Conservation (phyloP, 1,284 basidiomycete genomes). For the Pseudozyma sp. region DNA sequence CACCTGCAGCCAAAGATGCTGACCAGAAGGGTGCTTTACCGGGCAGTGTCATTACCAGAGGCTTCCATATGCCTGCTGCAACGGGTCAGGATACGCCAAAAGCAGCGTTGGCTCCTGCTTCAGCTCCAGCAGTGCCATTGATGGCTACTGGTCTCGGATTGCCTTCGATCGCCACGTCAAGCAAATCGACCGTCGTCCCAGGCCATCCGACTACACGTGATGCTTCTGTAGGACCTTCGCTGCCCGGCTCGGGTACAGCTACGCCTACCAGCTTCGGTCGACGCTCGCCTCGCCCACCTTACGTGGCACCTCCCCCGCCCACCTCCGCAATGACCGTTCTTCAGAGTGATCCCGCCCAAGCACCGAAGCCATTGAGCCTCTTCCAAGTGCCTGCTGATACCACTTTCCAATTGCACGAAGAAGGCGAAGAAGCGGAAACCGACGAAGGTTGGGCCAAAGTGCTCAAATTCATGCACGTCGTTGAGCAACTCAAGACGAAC, state of each 20-base stretch:
- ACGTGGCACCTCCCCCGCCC: constrained; percentile 62
- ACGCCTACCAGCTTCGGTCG: constrained; percentile 47
- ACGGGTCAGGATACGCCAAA: constrained; percentile 11
- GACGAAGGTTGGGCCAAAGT: constrained; percentile 51
- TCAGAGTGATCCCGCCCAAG: constrained; percentile 38
- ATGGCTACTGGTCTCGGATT: constrained; percentile 24
- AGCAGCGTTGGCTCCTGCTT: constrained; percentile 4
- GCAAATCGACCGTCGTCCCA: constrained; percentile 20
- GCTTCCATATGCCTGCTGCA: constrained; percentile 42
- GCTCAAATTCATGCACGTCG: constrained; percentile 63
- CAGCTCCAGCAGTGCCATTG: neutral
- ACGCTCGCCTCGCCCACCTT: constrained; percentile 58
- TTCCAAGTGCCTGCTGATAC: constrained; percentile 43
- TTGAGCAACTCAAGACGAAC: constrained; percentile 65
- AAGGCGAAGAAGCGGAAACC: constrained; percentile 46
- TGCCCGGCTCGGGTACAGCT: constrained; percentile 31
- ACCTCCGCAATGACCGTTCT: constrained; percentile 48
- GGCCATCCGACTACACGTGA: constrained; percentile 20
- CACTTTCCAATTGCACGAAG: constrained; percentile 40
- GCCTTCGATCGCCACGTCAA: constrained; percentile 12
- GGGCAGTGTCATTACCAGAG: constrained; percentile 44
- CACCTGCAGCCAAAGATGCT: constrained; percentile 10
- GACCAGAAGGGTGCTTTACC: constrained; percentile 37
- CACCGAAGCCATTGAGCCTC: constrained; percentile 45
- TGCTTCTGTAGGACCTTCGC: constrained; percentile 25